A percentile compares a stretch with the other conserved stretches of the same genome.
Evolutionary conservation across 78 protist species (phyloP).

Genomic region (Cavenderia fasciculata): DNA sequence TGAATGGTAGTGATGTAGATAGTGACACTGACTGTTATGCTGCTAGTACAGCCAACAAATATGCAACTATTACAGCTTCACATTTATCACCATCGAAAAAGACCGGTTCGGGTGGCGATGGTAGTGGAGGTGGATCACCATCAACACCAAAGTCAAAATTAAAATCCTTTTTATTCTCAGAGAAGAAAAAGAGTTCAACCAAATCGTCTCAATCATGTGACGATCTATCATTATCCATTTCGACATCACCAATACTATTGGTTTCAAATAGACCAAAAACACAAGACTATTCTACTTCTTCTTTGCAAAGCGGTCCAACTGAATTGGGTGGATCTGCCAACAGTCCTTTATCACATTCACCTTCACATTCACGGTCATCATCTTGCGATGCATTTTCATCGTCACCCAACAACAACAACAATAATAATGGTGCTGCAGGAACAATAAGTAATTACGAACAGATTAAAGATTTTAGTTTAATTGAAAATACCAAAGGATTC

Average conservation of each 20-base stretch:
- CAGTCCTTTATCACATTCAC: too few species aligned
- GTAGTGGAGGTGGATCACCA: conserved; percentile 6
- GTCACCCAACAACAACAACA: background rate
- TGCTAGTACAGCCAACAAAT: background rate
- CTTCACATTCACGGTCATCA: too few species aligned
- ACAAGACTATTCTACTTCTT: conserved; percentile 8
- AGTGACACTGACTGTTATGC: too few species aligned
- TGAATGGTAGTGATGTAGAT: too few species aligned
- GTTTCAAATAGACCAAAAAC: background rate
- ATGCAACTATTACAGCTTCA: background rate
- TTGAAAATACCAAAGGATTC: conserved; percentile 34
- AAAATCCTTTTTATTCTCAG: background rate
- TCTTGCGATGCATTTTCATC: background rate
- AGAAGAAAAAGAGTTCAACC: conserved; percentile 9
- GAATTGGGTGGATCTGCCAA: background rate
- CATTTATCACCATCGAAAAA: background rate
- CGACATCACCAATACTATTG: background rate
- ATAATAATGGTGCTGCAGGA: background rate
- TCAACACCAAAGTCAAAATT: conserved; percentile 1
- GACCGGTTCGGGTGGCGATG: background rate
- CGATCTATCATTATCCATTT: background rate
- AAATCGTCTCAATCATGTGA: background rate
- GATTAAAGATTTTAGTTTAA: conserved; percentile 33
- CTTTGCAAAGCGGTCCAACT: background rate
- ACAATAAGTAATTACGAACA: background rate